Conservation (phyloP, 169 alveolate species). For the Perkinsus chesapeaki region DNA sequence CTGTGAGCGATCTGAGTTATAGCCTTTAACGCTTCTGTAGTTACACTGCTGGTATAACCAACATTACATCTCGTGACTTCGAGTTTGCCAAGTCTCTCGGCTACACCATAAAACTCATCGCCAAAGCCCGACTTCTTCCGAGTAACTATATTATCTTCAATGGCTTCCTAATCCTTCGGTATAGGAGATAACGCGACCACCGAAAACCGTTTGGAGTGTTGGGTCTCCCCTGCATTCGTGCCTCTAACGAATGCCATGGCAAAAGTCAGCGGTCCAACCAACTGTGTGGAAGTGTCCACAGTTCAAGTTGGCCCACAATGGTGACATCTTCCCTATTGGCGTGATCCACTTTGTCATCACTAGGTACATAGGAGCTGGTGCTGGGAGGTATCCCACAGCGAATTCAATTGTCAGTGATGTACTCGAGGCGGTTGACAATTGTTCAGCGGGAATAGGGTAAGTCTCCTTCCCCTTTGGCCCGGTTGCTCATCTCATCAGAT, state of each 20-base stretch:
- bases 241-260: conserved; percentile 8
- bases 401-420: conserved; percentile 14
- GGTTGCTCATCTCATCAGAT: background rate
- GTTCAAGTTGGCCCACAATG: background rate
- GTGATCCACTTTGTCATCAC: too few species aligned
- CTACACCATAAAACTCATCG: conserved; percentile 10
- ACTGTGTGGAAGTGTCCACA: conserved; percentile 2
- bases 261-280: conserved; percentile 1
- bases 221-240: conserved; percentile 13
- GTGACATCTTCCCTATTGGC: too few species aligned
- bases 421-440: background rate
- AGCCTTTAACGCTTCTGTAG: background rate
- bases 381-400: conserved; percentile 19
- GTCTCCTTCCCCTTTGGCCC: background rate
- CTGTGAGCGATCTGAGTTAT: too few species aligned
- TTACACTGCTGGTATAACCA: conserved; percentile 9
- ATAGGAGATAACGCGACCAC: too few species aligned
- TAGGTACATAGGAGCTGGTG: conserved; percentile 18
- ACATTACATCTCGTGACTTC: background rate
- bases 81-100: conserved; percentile 4
- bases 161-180: background rate
- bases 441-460: background rate
- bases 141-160: background rate
- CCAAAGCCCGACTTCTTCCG: background rate
- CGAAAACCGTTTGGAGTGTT: background rate